These are phyloP conservation scores for Neurospora cerealis DNA, from an alignment of 495 filamentous ascomycete genomes.

Conservation along the genomic window DNA sequence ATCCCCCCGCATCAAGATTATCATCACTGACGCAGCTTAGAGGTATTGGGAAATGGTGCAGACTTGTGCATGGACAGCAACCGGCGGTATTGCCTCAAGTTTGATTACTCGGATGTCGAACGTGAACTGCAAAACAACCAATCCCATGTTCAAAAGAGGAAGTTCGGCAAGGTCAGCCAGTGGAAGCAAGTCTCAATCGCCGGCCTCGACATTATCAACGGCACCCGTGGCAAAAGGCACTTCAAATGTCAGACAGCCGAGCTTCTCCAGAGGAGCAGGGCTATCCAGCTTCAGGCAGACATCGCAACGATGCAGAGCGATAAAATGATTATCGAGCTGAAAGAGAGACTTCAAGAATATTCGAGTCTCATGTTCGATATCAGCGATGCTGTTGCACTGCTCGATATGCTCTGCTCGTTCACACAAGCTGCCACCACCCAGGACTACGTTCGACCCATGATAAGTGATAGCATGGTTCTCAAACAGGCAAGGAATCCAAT, in stretches of 20 bases:
- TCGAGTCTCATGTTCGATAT: slow-evolving; percentile 64
- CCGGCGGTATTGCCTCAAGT: slow-evolving; percentile 71
- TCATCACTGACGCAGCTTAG: background rate
- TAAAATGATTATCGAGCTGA: slow-evolving; percentile 57
- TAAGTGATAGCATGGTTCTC: slow-evolving; percentile 67
- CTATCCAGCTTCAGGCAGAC: slow-evolving; percentile 55
- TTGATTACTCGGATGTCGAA: slow-evolving; percentile 54
- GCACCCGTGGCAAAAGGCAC: slow-evolving; percentile 56
- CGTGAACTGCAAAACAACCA: slow-evolving; percentile 52
- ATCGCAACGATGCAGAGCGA: slow-evolving; percentile 71
- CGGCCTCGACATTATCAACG: slow-evolving; percentile 50
- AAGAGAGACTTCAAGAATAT: slow-evolving; percentile 54
- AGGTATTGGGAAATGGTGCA: slow-evolving; percentile 3
- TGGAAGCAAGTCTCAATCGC: slow-evolving; percentile 4
- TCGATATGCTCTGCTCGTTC: slow-evolving; percentile 88
- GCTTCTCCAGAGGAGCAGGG: slow-evolving; percentile 58
- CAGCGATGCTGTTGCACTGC: slow-evolving; percentile 76
- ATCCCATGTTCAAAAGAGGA: background rate
- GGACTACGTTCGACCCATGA: slow-evolving; percentile 72
- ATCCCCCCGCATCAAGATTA: slow-evolving; percentile 31
- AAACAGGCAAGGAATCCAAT: slow-evolving; percentile 79
- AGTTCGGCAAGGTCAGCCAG: background rate
- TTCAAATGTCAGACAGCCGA: slow-evolving; percentile 82
- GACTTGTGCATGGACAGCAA: slow-evolving; percentile 67
- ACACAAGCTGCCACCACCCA: slow-evolving; percentile 64